A percentile compares a stretch with the other conserved stretches of the same genome.
Conservation (phyloP, 169 alveolate species). For the Cryptosporidium ryanae region DNA sequence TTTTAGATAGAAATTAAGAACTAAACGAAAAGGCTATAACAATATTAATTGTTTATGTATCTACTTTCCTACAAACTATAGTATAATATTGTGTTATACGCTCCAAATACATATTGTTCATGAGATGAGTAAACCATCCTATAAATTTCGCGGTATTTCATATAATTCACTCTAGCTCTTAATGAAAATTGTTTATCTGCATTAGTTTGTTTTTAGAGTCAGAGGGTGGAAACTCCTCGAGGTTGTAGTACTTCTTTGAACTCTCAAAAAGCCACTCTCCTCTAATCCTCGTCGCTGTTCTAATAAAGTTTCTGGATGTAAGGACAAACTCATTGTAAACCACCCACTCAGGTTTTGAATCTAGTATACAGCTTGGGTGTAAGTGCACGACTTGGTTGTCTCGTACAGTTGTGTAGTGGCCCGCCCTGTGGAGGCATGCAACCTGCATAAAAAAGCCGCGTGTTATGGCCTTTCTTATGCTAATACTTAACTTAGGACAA, state of each 20-base stretch:
- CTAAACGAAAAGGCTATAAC: no score
- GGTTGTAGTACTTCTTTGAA: slow-evolving; percentile 89
- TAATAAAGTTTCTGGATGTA: slow-evolving; percentile 95
- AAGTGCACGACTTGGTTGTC: slow-evolving; percentile 95
- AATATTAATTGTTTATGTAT: no score
- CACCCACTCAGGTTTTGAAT: slow-evolving; percentile 96
- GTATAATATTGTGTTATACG: no score
- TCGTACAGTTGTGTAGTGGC: slow-evolving; percentile 94
- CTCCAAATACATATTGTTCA: no score
- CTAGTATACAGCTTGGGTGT: slow-evolving; percentile 97
- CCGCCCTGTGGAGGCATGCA: slow-evolving; percentile 90
- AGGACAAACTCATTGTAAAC: slow-evolving; percentile 96
- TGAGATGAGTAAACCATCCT: no score
- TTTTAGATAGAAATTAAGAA: no score
- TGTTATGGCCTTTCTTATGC: slow-evolving; percentile 84
- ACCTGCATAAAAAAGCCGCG: slow-evolving; percentile 94
- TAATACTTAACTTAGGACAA: slow-evolving; percentile 73
- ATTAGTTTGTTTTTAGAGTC: slow-evolving; percentile 83
- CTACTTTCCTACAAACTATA: no score
- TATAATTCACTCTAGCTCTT: no score
- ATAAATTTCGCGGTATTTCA: no score
- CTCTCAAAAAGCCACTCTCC: slow-evolving; percentile 91
- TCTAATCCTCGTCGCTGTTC: slow-evolving; percentile 93
- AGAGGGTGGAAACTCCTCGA: slow-evolving; percentile 84
- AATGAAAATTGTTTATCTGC: slow-evolving; percentile 1